A percentile compares a stretch with the other conserved stretches of the same genome.
phyloP scores from a whole-genome alignment of 2,329 filamentous ascomycete genomes.

The Gliomastix tumulicola region DNA sequence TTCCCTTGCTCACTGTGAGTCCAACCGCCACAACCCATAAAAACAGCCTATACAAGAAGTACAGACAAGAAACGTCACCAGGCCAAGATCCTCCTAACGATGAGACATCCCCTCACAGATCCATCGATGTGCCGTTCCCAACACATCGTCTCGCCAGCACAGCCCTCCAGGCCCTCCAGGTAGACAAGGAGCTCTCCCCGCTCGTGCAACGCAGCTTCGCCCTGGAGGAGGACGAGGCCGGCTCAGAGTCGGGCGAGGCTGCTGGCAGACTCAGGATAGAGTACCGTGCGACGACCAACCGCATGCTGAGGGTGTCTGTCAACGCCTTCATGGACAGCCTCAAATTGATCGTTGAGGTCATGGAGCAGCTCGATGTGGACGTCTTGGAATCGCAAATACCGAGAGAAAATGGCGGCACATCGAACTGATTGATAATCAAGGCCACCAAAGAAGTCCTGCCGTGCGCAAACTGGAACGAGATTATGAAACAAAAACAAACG shows the following conservation, averaged over 20 bases:
- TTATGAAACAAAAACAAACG: no score
- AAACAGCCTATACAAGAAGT: conserved; percentile 1
- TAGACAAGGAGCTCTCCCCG: conserved; percentile 84
- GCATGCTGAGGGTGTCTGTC: conserved; percentile 92
- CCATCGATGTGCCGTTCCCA: conserved; percentile 74
- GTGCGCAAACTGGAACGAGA: no score
- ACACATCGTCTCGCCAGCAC: conserved; percentile 69
- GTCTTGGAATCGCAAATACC: conserved; percentile 44
- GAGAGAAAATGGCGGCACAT: no score
- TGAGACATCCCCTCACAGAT: conserved; percentile 36
- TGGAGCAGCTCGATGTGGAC: conserved; percentile 85
- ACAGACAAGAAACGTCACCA: conserved; percentile 1
- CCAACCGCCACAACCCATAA: conserved; percentile 8
- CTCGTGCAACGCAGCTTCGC: conserved; percentile 69
- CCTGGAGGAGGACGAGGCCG: conserved; percentile 28
- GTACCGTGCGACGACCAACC: conserved; percentile 85
- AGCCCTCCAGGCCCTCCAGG: conserved; percentile 68
- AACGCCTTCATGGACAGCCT: conserved; percentile 95
- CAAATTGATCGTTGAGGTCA: conserved; percentile 76
- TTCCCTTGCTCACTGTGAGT: conserved; percentile 61
- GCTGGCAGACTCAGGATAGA: conserved; percentile 56
- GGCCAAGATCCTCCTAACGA: not conserved
- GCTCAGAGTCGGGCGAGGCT: no score
- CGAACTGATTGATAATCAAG: no score
- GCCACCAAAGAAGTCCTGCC: no score